These are phyloP conservation scores for Terfezia boudieri DNA, from an alignment of 495 filamentous ascomycete species.

Conservation along the genomic window DNA sequence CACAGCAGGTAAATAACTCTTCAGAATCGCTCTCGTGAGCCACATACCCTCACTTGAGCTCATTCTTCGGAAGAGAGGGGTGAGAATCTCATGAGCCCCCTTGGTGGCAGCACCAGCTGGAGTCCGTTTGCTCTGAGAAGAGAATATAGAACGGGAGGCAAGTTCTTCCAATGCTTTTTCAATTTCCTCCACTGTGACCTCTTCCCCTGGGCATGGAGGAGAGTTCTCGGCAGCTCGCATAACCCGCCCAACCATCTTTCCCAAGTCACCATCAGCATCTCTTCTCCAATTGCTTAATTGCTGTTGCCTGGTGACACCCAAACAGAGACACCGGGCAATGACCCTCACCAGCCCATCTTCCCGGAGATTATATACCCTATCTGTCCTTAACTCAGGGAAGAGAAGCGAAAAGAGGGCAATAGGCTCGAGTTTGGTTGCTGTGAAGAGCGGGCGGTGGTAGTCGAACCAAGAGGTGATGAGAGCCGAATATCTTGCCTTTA, in stretches of 20 bases:
- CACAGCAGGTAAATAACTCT: constrained; percentile 43
- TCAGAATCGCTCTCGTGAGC: constrained; percentile 64
- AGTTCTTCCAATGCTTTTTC: constrained; percentile 39
- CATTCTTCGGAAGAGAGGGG: constrained; percentile 34
- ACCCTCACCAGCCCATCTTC: constrained; percentile 34
- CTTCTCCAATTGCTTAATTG: constrained; percentile 39
- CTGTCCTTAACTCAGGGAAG: constrained; percentile 48
- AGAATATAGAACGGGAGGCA: constrained; percentile 45
- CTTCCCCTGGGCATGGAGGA: constrained; percentile 14
- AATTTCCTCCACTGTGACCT: constrained; percentile 53
- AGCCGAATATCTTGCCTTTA: neutral
- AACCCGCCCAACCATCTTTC: constrained; percentile 42
- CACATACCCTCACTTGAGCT: constrained; percentile 62
- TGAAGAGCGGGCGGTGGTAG: constrained; percentile 4
- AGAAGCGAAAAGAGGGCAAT: constrained; percentile 47
- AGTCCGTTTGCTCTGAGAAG: constrained; percentile 37
- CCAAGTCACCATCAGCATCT: constrained; percentile 39
- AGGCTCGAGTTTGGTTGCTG: constrained; percentile 18
- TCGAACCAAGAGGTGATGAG: constrained; percentile 9
- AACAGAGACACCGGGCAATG: constrained; percentile 37
- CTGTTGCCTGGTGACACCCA: constrained; percentile 35
- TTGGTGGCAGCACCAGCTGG: constrained; percentile 20
- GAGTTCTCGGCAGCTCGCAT: constrained; percentile 39
- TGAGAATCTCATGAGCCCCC: constrained; percentile 28
- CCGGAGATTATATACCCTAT: constrained; percentile 51